These are phyloP conservation scores for Hypoxylon perforatum DNA, from an alignment of 495 filamentous ascomycete species.

Conservation along the genomic window DNA sequence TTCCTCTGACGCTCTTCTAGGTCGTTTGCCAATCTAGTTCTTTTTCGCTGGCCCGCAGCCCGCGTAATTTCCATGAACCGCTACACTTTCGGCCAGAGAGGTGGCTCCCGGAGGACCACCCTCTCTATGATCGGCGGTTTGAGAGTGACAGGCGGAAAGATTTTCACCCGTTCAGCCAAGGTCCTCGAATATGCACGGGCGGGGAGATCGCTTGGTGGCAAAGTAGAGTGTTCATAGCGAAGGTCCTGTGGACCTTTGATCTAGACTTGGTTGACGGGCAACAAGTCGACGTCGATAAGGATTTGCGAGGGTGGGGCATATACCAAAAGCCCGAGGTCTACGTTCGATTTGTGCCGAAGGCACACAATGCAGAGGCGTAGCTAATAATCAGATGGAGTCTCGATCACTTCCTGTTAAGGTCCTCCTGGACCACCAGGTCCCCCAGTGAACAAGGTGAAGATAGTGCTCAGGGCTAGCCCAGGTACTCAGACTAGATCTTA, in stretches of 20 bases:
- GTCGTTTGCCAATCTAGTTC: neutral
- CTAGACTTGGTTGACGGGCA: neutral
- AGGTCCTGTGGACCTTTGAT: conserved; percentile 40
- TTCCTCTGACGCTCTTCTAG: neutral
- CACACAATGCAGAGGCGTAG: too few species aligned
- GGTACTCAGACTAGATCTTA: too few species aligned
- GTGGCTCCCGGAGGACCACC: conserved; percentile 24
- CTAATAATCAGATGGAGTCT: too few species aligned
- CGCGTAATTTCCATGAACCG: conserved; percentile 22
- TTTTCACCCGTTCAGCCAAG: conserved; percentile 33
- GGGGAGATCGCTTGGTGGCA: conserved; percentile 40
- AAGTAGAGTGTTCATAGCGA: conserved; percentile 32
- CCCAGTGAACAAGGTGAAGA: too few species aligned
- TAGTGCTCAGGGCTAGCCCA: too few species aligned
- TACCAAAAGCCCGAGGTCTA: too few species aligned
- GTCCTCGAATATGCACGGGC: conserved; percentile 32
- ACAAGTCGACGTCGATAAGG: conserved; percentile 4
- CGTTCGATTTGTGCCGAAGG: too few species aligned
- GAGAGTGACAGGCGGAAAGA: conserved; percentile 18
- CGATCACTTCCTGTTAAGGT: too few species aligned
- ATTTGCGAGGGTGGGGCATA: neutral
- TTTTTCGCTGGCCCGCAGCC: neutral
- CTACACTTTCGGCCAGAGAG: conserved; percentile 24
- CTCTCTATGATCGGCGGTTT: conserved; percentile 15
- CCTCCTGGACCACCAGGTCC: too few species aligned